phyloP scores from a whole-genome alignment of 1,284 basidiomycete genomes.

The Fomes fomentarius region DNA sequence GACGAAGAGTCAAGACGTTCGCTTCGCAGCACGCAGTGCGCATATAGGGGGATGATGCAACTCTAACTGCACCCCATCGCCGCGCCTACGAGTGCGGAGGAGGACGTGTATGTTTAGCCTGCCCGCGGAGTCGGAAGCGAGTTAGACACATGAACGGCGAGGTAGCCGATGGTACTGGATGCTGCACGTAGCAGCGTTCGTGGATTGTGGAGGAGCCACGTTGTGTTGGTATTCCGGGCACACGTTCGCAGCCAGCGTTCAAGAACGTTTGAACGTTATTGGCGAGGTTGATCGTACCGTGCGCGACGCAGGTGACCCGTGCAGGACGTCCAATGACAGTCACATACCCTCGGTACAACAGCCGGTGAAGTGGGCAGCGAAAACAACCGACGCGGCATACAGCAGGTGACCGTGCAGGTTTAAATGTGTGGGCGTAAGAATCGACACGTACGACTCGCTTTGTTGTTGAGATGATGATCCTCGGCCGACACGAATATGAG shows the following conservation, averaged over 20 bases:
- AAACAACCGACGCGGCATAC: neutral
- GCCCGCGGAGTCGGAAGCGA: neutral
- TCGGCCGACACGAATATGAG: no score
- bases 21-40: no score
- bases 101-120: constrained; percentile 1
- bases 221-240: constrained; percentile 1
- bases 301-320: constrained; percentile 4
- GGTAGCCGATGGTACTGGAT: no score
- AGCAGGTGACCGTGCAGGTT: constrained; percentile 21
- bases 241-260: constrained; percentile 4
- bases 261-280: constrained; percentile 1
- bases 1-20: no score
- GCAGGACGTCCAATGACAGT: neutral
- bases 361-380: neutral
- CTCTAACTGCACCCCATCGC: no score
- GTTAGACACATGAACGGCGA: no score
- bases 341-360: constrained; percentile 12
- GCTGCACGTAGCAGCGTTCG: no score
- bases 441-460: no score
- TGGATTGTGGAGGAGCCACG: neutral
- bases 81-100: no score
- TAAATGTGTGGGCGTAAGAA: no score
- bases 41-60: no score
- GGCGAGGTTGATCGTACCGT: neutral
- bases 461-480: no score